Base-by-base conservation (phyloP, 2,329 filamentous ascomycete genomes). In the Apiospora malaysiana region DNA sequence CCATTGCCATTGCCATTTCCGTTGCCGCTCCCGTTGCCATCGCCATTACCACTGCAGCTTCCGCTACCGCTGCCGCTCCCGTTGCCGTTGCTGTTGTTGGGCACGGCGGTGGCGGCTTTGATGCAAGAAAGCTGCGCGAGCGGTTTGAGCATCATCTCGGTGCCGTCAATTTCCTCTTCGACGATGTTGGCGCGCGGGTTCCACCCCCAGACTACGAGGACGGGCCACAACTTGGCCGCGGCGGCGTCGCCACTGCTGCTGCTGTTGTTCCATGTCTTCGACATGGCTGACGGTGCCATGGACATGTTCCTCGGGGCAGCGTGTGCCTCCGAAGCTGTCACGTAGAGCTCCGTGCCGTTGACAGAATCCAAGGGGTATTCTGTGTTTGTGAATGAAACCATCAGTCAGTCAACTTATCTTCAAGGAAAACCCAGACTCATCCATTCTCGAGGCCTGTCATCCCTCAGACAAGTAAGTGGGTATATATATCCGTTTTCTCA, bases 181-280 rank as follows among this genome's bases (percentile, higher is more conserved):
- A 27, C 25, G 59, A 40, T 66, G 66, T 49, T 73, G 14, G 77
- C 76, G 37, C 76, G 75, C 4, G 25, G 67, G 66, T 77, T 78
- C 75, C 75, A 78, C 8, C 77, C 76, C 77, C 77, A 78, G 40
- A 77, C 73, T 21, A 74, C 74, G 45, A 78, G 49, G 25, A 77
- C 72, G 21, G 77, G 76, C 76, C 75, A 78, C 9, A 65, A 70
- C 49, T 74, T 72, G 56, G 32, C 49, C 12, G 66, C 68, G 0
- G 76, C 76, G 4, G 72, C 72, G 45, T 70, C 49, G 14, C 32
- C 6, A 25, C 27, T 49, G 14, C 32, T 56, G 14, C 32, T 10
- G 49, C 27, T 49, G 14, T 37, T 16, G 49, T 56, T 45, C 69
- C 69, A 73, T 8, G 71, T 45, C 42, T 45, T 45, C 42, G 12